A percentile compares a stretch with the other conserved stretches of the same genome.
Evolutionary conservation across 192 early-diverging fungal genomes (phyloP).

Genomic region (Linnemannia hyalina): DNA sequence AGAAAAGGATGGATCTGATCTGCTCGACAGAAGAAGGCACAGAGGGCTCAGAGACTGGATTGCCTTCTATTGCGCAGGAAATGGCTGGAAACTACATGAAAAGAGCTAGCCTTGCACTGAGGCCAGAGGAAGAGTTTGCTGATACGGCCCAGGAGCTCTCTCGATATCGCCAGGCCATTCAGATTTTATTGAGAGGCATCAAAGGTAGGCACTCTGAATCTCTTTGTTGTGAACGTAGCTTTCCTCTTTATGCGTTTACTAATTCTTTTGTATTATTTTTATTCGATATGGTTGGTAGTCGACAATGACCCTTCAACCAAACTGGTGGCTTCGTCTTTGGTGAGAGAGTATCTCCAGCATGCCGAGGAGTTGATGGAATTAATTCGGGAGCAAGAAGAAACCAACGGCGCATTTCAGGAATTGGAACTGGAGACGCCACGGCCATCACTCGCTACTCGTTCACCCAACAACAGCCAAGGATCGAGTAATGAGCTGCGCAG

Average conservation of each 20-base stretch:
- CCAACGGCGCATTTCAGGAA: slow-evolving; percentile 13
- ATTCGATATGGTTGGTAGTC: slow-evolving; percentile 44
- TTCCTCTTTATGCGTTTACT: neutral
- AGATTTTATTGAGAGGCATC: slow-evolving; percentile 72
- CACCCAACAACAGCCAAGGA: slow-evolving; percentile 55
- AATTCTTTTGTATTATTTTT: neutral
- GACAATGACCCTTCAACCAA: slow-evolving; percentile 67
- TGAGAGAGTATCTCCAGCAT: slow-evolving; percentile 58
- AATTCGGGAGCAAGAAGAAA: slow-evolving; percentile 31
- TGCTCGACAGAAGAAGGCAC: slow-evolving; percentile 1
- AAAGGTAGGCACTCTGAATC: slow-evolving; percentile 64
- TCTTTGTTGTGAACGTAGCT: neutral
- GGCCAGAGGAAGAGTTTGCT: slow-evolving; percentile 30
- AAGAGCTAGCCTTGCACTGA: slow-evolving; percentile 28
- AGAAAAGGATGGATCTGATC: slow-evolving; percentile 67
- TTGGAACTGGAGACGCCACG: slow-evolving; percentile 57
- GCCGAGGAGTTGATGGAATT: slow-evolving; percentile 65
- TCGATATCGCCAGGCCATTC: slow-evolving; percentile 70
- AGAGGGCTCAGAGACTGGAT: slow-evolving; percentile 3
- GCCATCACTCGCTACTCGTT: slow-evolving; percentile 44
- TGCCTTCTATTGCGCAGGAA: neutral
- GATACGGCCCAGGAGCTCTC: slow-evolving; percentile 55
- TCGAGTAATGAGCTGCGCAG: slow-evolving; percentile 42
- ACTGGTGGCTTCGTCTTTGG: slow-evolving; percentile 60
- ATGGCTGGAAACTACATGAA: slow-evolving; percentile 41